Evolutionary conservation across 371 early-diverging fungal genomes (phyloP).

Genomic region (Haplosporangium sp.): DNA sequence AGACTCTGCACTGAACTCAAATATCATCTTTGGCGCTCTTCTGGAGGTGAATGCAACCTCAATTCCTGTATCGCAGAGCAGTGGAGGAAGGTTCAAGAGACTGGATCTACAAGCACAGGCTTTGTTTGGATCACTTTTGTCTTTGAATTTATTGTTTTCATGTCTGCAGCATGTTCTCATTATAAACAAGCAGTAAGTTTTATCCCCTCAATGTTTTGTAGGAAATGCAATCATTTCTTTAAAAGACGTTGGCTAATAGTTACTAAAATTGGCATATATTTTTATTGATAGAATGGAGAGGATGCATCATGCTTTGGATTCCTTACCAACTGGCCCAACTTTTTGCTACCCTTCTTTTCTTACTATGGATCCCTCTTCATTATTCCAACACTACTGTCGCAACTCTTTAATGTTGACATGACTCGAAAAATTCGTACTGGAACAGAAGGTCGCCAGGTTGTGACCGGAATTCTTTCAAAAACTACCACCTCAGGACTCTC

Average conservation of each 20-base stretch:
- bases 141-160: slow-evolving; percentile 29
- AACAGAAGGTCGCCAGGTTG: slow-evolving; percentile 7
- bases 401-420: slow-evolving; percentile 43
- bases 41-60: slow-evolving; percentile 13
- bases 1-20: slow-evolving; percentile 13
- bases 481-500: slow-evolving; percentile 44
- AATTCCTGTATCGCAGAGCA: slow-evolving; percentile 11
- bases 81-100: slow-evolving; percentile 29
- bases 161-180: slow-evolving; percentile 18
- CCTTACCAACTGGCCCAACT: slow-evolving; percentile 41
- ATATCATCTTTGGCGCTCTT: slow-evolving; percentile 22
- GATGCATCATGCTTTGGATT: slow-evolving; percentile 13
- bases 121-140: slow-evolving; percentile 43
- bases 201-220: too few relatives aligned
- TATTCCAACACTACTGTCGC: slow-evolving; percentile 37
- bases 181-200: slow-evolving; percentile 12
- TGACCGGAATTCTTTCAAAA: slow-evolving; percentile 31
- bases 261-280: too few relatives aligned
- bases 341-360: slow-evolving; percentile 35
- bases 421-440: slow-evolving; percentile 7
- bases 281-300: slow-evolving; percentile 9
- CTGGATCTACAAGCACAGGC: slow-evolving; percentile 36
- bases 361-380: slow-evolving; percentile 41
- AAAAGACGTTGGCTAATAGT: too few relatives aligned
- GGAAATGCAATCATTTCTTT: too few relatives aligned